phyloP scores from a whole-genome alignment of 139 green algal genomes.

The Gonium pectorale region DNA sequence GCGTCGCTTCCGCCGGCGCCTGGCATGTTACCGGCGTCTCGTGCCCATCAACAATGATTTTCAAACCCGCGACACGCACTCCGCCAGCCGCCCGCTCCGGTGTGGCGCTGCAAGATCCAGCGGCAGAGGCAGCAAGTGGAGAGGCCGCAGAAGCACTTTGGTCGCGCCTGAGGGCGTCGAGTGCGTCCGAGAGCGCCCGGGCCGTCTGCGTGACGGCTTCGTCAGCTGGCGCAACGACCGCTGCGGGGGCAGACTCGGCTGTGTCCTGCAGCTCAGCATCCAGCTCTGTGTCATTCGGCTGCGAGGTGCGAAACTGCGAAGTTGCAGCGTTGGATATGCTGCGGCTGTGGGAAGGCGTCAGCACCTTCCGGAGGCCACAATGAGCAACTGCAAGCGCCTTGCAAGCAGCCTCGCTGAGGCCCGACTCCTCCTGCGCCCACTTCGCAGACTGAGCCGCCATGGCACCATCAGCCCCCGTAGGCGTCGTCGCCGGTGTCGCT shows the following conservation, averaged over 20 bases:
- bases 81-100: too few relatives aligned
- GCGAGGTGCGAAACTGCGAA: too few relatives aligned
- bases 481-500: neutral
- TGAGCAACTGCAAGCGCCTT: conserved; percentile 21
- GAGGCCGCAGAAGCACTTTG: too few relatives aligned
- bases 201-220: neutral
- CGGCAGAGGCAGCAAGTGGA: too few relatives aligned
- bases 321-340: neutral
- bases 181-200: neutral
- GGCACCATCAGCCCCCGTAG: too few relatives aligned
- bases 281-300: too few relatives aligned
- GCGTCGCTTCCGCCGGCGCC: neutral
- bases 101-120: too few relatives aligned
- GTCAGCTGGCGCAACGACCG: neutral
- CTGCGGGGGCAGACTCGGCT: neutral
- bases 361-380: conserved; percentile 7
- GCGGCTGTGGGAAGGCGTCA: conserved; percentile 18
- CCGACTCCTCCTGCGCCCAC: neutral
- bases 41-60: neutral
- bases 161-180: neutral
- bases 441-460: neutral
- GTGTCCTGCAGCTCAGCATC: neutral
- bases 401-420: conserved; percentile 10
- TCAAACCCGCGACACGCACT: too few relatives aligned
- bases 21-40: neutral